phyloP scores from a whole-genome alignment of 345 rosid species.

The Gossypium rotundifolium region DNA sequence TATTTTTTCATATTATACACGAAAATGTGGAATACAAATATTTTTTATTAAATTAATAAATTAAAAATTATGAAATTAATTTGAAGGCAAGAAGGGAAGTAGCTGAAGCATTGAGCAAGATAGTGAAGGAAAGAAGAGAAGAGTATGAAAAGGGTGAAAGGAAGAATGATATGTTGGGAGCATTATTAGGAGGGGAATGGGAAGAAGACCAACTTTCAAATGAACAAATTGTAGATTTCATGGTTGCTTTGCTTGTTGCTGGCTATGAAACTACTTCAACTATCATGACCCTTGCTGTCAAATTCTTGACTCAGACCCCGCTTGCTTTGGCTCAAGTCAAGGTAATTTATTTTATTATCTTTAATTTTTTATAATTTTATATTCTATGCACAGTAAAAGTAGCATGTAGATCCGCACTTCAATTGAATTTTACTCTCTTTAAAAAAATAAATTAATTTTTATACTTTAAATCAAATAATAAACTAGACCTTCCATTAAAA shows the following conservation, averaged over 20 bases:
- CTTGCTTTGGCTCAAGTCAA: slow-evolving; percentile 78
- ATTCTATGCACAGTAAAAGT: no score
- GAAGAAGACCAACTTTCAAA: slow-evolving; percentile 68
- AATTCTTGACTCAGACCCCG: slow-evolving; percentile 84
- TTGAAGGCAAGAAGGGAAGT: slow-evolving; percentile 84
- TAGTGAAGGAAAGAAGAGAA: slow-evolving; percentile 67
- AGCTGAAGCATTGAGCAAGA: slow-evolving; percentile 75
- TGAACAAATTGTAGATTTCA: slow-evolving; percentile 79
- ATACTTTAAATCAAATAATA: fast-evolving
- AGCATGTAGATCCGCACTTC: no score
- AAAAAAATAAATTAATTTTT: no score
- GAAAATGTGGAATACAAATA: no score
- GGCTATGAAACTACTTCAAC: slow-evolving; percentile 97
- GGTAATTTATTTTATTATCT: slow-evolving; percentile 26
- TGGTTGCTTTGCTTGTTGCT: slow-evolving; percentile 86
- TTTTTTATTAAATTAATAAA: no score
- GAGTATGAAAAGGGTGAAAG: slow-evolving; percentile 41
- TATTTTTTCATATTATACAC: no score
- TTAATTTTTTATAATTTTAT: background rate
- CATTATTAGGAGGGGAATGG: slow-evolving; percentile 58
- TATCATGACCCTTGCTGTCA: slow-evolving; percentile 93
- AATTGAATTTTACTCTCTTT: no score
- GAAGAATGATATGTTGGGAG: slow-evolving; percentile 74
- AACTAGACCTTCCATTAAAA: fast-evolving
- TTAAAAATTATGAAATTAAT: no score